These are phyloP conservation scores for Fragilariopsis cylindrus DNA, from an alignment of 108 stramenopile species.

Conservation along the genomic window DNA sequence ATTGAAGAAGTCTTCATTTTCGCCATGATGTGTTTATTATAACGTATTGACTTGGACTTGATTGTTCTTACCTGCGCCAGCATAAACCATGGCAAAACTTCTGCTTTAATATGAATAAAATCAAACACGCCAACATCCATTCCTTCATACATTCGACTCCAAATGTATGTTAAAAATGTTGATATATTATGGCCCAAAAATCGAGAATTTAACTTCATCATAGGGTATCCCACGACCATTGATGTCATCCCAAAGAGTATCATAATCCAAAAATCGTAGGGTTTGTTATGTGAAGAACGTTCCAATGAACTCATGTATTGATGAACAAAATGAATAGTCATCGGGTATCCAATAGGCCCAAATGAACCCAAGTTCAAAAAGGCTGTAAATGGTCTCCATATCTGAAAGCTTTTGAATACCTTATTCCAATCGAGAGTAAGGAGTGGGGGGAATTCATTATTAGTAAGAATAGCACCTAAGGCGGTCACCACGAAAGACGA, in stretches of 20 bases:
- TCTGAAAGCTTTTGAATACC: conserved; percentile 60
- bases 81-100: conserved; percentile 87
- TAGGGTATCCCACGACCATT: conserved; percentile 80
- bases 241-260: conserved; percentile 77
- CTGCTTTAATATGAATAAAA: conserved; percentile 82
- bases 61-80: conserved; percentile 60
- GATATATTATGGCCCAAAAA: conserved; percentile 94
- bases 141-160: conserved; percentile 95
- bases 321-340: conserved; percentile 94
- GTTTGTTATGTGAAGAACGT: conserved; percentile 83
- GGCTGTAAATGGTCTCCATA: conserved; percentile 89
- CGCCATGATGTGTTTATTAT: not conserved
- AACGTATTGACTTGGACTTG: not conserved
- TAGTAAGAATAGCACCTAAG: conserved; percentile 63
- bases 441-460: conserved; percentile 81
- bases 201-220: conserved; percentile 65
- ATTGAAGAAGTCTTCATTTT: not conserved
- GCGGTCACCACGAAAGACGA: conserved; percentile 68
- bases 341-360: conserved; percentile 69
- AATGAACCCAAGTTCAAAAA: conserved; percentile 91
- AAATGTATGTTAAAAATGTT: conserved; percentile 94
- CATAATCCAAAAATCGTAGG: conserved; percentile 95
- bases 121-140: conserved; percentile 93
- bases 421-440: conserved; percentile 79
- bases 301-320: conserved; percentile 96